phyloP scores from a whole-genome alignment of 108 stramenopile genomes.

The Cyclotella atomus region DNA sequence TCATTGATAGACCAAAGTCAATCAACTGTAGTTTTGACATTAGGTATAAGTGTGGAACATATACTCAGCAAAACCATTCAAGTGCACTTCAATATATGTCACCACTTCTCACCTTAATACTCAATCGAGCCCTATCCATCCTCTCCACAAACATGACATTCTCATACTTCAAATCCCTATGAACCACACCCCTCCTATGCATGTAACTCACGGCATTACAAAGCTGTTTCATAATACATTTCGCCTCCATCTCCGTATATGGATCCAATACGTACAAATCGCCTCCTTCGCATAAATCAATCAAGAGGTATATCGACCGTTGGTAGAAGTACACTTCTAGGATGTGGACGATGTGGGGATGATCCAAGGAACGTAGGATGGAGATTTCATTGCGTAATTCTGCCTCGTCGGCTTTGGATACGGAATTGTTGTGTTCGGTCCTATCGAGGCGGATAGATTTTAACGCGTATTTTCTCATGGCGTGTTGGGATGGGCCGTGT shows the following conservation, averaged over 20 bases:
- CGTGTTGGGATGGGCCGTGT: slow-evolving; percentile 3
- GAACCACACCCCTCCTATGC: slow-evolving; percentile 73
- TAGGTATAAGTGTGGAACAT: background rate
- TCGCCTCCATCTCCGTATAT: slow-evolving; percentile 77
- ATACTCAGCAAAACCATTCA: background rate
- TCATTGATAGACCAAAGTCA: slow-evolving; percentile 90
- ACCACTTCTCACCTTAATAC: slow-evolving; percentile 45
- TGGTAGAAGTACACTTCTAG: slow-evolving; percentile 78
- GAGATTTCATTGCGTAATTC: slow-evolving; percentile 86
- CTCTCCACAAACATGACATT: slow-evolving; percentile 85
- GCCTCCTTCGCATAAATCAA: slow-evolving; percentile 86
- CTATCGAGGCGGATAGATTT: slow-evolving; percentile 74
- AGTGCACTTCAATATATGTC: too few relatives aligned
- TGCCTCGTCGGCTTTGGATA: slow-evolving; percentile 23
- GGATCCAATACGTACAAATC: slow-evolving; percentile 85
- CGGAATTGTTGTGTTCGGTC: slow-evolving; percentile 31
- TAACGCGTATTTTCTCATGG: slow-evolving; percentile 57
- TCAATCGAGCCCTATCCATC: slow-evolving; percentile 45
- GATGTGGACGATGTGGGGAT: slow-evolving; percentile 86
- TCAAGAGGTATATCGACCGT: slow-evolving; percentile 75
- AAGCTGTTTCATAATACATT: slow-evolving; percentile 60
- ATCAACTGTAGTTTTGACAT: background rate
- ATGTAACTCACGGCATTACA: slow-evolving; percentile 81
- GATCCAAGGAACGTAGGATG: slow-evolving; percentile 79
- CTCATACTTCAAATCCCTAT: slow-evolving; percentile 79